Evolutionary conservation across 1,139 yeast genomes (phyloP), one percentile per base, ranked within the genome.

Genomic region (Suhomyces taliae): DNA sequence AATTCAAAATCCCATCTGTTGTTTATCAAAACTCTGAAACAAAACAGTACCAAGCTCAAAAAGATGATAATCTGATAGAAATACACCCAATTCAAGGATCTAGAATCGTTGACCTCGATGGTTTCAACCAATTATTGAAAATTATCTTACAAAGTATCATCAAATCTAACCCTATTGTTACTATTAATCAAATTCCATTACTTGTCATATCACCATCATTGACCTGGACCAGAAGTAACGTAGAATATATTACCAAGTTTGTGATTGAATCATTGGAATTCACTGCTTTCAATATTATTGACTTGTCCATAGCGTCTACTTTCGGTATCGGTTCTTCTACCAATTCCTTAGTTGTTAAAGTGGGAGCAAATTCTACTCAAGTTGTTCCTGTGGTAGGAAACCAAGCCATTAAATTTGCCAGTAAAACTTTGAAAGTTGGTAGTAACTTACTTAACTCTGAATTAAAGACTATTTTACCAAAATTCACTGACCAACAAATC

Each of bases 371-470:
- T 37, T 80, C 83, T 55, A 81, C 90, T 2, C 96, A 90, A 61
- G 74, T 93, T 36, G 77, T 85, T 6, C 95, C 97, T 1, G 81
- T 93, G 26, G 67, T 87, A 40, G 95, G 88, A 48, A 88, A 82
- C 58, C 82, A 83, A 49, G 75, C 80, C 5, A 66, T 85, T 39
- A 76, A 76, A 41, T 77, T 77, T 57, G 84, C 90, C 2, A 72
- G 78, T 34, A 69, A 71, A 44, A 70, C 77, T 15, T 62, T 83
- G 34, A 66, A 72, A 3, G 59, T 66, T 14, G 98, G 99, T 10
- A 90, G 96, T 2, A 57, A 70, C 14, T 62, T 70, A 34, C 82
- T 93, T 40, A 87, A 87, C 57, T 68, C 72, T 29, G 73, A 71
- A 11, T 65, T 93, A 45, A 54, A 66, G 11, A 66, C 71, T 45